Base-by-base conservation (phyloP, 371 early-diverging fungal genomes). In the Saksenaea vasiformis region DNA sequence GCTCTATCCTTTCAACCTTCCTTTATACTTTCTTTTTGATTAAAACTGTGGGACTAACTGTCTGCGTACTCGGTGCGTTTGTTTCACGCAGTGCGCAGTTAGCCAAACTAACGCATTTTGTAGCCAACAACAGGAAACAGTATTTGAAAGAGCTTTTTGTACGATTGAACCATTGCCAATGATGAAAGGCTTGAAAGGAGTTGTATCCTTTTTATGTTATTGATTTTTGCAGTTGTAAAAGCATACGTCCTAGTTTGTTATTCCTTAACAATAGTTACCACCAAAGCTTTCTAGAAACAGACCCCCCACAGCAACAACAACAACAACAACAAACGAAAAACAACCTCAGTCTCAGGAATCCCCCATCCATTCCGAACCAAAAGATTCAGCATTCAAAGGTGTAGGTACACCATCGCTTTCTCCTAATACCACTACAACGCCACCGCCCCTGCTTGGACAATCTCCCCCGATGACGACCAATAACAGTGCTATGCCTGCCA, bases 181-280 rank as follows among this genome's bases (percentile, higher is more conserved):
- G 39, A 63, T 63, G 64, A 63, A 63, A 63, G 64, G 64, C 43
- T 56, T 56, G 64, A 63, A 63, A 63, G 64, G 57, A 63, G 64
- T 63, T 63, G 64, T 63, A 63, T 56, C 54, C 54, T 55, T 54
- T 62, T 62, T 61, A n/a, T 26, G 5, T 22, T 4, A 5, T 8
- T 19, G 22, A 55, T 27, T 27, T 34, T 17, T 39, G 9, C n/a
- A 44, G 10, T 31, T 26, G 24, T 53, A 15, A 22, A 4, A 28
- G 34, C 19, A 24, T 24, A 53, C 26, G 24, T 15, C 14, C 11
- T 31, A 47, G 38, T 19, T 24, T 28, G 9, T 41, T 22, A 10
- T 11, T 54, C 19, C 54, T 54, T 36, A 62, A 19, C 39, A 17
- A 38, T 38, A 24, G 54, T 26, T 26, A 34, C 31, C 22, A 24